Evolutionary conservation across 2,329 filamentous ascomycete species (phyloP).

Genomic region (Phialocephala subalpina): DNA sequence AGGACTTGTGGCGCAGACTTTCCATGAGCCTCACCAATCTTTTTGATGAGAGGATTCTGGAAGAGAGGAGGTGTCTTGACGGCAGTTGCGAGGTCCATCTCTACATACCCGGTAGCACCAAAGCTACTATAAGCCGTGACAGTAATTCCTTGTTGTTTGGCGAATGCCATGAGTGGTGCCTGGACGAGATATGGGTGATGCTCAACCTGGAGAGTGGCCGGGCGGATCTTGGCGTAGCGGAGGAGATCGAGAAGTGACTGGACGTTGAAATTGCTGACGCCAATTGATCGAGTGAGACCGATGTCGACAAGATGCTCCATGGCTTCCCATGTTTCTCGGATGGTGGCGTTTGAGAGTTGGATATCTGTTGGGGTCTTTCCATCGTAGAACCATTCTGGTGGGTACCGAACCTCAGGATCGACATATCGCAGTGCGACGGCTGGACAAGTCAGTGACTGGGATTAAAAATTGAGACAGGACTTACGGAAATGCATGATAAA

Average conservation of each 20-base stretch:
- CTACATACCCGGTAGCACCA: conserved; percentile 77
- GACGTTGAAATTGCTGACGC: conserved; percentile 82
- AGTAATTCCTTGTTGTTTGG: conserved; percentile 71
- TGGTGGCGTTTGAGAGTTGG: conserved; percentile 70
- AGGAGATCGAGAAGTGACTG: conserved; percentile 80
- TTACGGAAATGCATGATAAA: conserved; percentile 83
- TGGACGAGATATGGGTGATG: conserved; percentile 88
- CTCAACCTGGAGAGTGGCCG: conserved; percentile 83
- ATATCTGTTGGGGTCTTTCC: conserved; percentile 68
- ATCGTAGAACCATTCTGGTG: conserved; percentile 74
- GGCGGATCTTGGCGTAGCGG: conserved; percentile 75
- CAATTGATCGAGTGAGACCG: conserved; percentile 75
- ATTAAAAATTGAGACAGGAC: not conserved
- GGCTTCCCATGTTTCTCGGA: conserved; percentile 82
- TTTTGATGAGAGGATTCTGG: conserved; percentile 69
- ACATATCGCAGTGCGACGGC: conserved; percentile 83
- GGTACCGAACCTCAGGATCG: conserved; percentile 79
- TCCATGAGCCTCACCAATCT: conserved; percentile 70
- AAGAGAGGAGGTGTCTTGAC: conserved; percentile 72
- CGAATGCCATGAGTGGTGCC: conserved; percentile 71
- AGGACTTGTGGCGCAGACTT: conserved; percentile 82
- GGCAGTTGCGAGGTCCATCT: conserved; percentile 75
- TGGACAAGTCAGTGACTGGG: conserved; percentile 57
- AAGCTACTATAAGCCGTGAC: conserved; percentile 86
- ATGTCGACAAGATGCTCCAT: conserved; percentile 77